Evolutionary conservation across 129 eudicot genomes (phyloP).

Genomic region (Escallonia rubra): DNA sequence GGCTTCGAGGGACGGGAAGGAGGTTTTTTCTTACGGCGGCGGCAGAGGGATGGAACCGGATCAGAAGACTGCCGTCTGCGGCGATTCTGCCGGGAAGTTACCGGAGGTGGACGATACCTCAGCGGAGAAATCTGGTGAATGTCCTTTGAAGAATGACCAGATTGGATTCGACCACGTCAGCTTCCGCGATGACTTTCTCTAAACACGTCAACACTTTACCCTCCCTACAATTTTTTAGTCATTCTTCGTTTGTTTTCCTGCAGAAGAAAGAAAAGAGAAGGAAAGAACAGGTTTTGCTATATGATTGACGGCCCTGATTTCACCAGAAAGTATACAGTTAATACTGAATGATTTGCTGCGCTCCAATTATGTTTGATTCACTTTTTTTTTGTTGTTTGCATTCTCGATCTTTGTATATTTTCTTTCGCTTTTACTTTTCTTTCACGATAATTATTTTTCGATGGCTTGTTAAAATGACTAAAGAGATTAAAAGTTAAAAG

Average conservation of each 20-base stretch:
- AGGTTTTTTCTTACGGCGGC: background rate
- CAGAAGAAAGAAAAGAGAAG: no score
- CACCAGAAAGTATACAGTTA: background rate
- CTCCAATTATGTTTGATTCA: constrained; percentile 1
- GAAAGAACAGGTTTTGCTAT: background rate
- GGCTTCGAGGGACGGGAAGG: constrained; percentile 3
- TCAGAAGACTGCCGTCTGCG: no score
- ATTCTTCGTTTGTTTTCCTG: background rate
- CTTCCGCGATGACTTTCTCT: background rate
- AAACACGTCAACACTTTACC: constrained; percentile 4
- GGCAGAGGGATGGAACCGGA: background rate
- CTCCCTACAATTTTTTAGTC: constrained; percentile 13
- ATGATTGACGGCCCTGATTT: constrained; percentile 5
- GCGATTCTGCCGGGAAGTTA: no score
- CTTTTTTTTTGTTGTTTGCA: background rate
- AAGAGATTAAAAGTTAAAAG: no score
- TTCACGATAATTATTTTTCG: no score
- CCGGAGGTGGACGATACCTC: constrained; percentile 1
- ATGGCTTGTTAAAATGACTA: no score
- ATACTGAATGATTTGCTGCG: constrained; percentile 7
- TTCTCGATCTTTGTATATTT: no score
- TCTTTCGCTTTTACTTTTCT: no score
- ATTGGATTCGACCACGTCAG: constrained; percentile 9
- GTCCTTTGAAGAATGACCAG: constrained; percentile 12
- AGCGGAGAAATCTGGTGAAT: constrained; percentile 15